Evolutionary conservation across 768 basidiomycete species (phyloP).

Genomic region (Russula dissimulans): DNA sequence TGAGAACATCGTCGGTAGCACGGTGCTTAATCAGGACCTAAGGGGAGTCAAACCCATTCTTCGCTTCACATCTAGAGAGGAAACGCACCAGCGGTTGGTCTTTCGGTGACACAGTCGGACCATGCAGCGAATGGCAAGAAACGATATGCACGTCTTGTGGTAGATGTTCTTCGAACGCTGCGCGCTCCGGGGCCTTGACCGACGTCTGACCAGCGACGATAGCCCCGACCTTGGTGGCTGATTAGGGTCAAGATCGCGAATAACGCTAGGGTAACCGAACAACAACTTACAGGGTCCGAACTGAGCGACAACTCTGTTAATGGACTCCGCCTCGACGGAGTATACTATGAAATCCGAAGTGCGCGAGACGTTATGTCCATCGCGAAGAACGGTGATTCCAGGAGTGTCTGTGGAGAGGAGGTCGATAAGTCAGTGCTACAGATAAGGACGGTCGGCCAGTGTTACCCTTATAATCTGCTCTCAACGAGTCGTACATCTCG

Average conservation of each 20-base stretch:
- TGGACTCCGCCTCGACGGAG: slow-evolving; percentile 87
- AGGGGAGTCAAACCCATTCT: neutral
- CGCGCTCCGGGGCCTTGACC: slow-evolving; percentile 89
- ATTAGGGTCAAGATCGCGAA: neutral
- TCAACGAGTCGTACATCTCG: slow-evolving; percentile 56
- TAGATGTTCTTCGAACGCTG: slow-evolving; percentile 81
- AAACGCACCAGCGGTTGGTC: slow-evolving; percentile 80
- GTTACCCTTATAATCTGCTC: slow-evolving; percentile 51
- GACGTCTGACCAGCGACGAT: slow-evolving; percentile 95
- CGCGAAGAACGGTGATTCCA: slow-evolving; percentile 56
- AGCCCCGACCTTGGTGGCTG: slow-evolving; percentile 87
- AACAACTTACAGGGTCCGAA: slow-evolving; percentile 80
- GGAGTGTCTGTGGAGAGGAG: slow-evolving; percentile 34
- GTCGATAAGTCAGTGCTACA: neutral
- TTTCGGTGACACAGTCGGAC: slow-evolving; percentile 76
- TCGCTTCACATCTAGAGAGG: neutral
- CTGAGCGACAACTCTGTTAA: slow-evolving; percentile 71
- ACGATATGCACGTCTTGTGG: slow-evolving; percentile 83
- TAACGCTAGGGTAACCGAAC: neutral
- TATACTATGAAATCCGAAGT: slow-evolving; percentile 92
- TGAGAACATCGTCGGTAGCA: slow-evolving; percentile 60
- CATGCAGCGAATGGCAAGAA: slow-evolving; percentile 91
- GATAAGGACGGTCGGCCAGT: neutral
- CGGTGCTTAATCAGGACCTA: slow-evolving; percentile 88
- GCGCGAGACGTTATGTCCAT: slow-evolving; percentile 84